A percentile compares a stretch with the other conserved stretches of the same genome.
These are phyloP conservation scores for Laguncularia racemosa DNA, from an alignment of 345 rosid genomes.

Conservation along the genomic window DNA sequence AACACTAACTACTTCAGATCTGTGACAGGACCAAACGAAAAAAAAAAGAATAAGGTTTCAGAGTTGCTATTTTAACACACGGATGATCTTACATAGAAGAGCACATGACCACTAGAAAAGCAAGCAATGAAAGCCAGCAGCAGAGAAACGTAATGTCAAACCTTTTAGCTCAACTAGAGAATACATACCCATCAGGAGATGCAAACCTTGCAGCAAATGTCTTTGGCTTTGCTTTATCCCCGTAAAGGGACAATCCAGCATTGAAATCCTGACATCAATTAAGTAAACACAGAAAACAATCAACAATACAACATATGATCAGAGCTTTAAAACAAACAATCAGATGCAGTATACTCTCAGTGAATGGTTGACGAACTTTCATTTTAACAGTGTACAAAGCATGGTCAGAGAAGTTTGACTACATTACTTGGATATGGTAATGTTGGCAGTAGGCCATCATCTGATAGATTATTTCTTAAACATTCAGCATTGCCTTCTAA, in stretches of 20 bases:
- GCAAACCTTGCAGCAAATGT: constrained; percentile 84
- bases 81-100: not conserved
- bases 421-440: no score
- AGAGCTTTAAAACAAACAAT: not conserved
- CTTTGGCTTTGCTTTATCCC: constrained; percentile 85
- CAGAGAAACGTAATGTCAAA: not conserved
- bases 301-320: not conserved
- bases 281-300: not conserved
- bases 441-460: no score
- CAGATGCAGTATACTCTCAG: no score
- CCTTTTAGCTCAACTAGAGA: not conserved
- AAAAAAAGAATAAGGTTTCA: no score
- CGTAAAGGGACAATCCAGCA: constrained; percentile 79
- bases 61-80: constrained; percentile 1
- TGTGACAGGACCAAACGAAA: constrained; percentile 19
- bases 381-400: no score
- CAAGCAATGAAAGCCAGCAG: not conserved
- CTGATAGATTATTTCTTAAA: no score
- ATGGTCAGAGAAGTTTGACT: no score
- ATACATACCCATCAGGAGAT: constrained; percentile 69
- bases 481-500: no score
- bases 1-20: constrained; percentile 76
- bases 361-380: no score
- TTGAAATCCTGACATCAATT: constrained; percentile 53
- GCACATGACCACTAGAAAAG: not conserved